phyloP scores from a whole-genome alignment of 768 basidiomycete species.

The Pholiota microspora region DNA sequence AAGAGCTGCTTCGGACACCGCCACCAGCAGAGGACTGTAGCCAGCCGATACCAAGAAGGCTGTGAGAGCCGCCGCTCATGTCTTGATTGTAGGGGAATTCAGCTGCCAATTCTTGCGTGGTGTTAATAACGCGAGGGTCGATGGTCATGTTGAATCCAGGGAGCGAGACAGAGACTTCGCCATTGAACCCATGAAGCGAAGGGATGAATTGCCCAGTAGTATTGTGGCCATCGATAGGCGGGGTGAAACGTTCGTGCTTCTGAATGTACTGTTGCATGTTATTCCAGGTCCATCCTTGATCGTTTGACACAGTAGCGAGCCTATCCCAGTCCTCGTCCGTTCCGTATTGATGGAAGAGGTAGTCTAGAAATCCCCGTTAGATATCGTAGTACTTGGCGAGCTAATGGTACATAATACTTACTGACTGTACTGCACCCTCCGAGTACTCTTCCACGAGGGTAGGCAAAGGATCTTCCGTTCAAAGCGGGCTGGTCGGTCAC shows the following conservation, averaged over 20 bases:
- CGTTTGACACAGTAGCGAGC: slow-evolving; percentile 44
- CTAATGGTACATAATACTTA: slow-evolving; percentile 18
- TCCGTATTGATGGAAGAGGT: slow-evolving; percentile 29
- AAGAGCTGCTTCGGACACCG: slow-evolving; percentile 33
- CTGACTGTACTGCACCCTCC: slow-evolving; percentile 29
- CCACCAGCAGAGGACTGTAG: slow-evolving; percentile 28
- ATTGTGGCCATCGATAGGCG: neutral
- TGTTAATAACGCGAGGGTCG: slow-evolving; percentile 26
- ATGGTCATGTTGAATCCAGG: slow-evolving; percentile 21
- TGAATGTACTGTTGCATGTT: slow-evolving; percentile 27
- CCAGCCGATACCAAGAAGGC: slow-evolving; percentile 32
- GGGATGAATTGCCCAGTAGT: slow-evolving; percentile 32
- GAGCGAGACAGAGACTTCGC: slow-evolving; percentile 25
- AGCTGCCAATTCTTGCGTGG: slow-evolving; percentile 22
- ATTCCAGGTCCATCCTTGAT: slow-evolving; percentile 44
- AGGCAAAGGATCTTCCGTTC: slow-evolving; percentile 19
- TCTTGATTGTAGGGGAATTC: slow-evolving; percentile 36
- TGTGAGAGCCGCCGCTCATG: slow-evolving; percentile 27
- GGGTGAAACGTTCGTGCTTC: slow-evolving; percentile 19
- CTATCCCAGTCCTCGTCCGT: slow-evolving; percentile 49
- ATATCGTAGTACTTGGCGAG: slow-evolving; percentile 3
- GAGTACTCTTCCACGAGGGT: slow-evolving; percentile 24
- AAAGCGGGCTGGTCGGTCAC: slow-evolving; percentile 20
- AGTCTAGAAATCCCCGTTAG: slow-evolving; percentile 14
- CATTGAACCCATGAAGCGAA: slow-evolving; percentile 24